Evolutionary conservation across 1,284 basidiomycete species (phyloP), one percentile per base, ranked within the genome.

Genomic region (Apiotrichum laibachii): DNA sequence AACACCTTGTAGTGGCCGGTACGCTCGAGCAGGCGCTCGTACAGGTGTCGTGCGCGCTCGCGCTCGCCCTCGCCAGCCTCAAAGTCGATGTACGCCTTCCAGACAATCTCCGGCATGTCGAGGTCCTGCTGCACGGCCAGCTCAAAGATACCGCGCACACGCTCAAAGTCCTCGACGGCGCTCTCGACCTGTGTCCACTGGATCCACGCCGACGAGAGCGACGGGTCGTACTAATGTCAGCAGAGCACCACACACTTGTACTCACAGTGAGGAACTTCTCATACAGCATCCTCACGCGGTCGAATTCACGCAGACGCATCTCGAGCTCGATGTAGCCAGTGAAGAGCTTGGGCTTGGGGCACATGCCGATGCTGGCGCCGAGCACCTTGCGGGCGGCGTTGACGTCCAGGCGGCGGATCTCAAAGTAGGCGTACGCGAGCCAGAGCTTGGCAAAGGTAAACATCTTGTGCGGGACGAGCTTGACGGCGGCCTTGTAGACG

Each of bases 361-460:
- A 92, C 86, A 97, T 88, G 9, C 96, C 96, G 63, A 99, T 93
- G 3, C 88, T 88, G 0, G 88, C 84, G 15, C 95, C 95, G 35
- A 99, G 80, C 39, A 94, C 85, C 76, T 93, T 98, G 51, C 96
- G 84, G 5, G 95, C 95, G 16, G 90, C 86, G 31, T 82, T 79
- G 35, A 99, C 80, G 64, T 97, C 88, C 40, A 96, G 80, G 49
- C 86, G 85, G 31, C 96, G 85, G 18, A 98, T 82, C 76, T 99
- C 95, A 70, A 98, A 99, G 62, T 88, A 86, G 1, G 95, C 92
- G 68, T 89, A 96, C 79, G 89, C 83, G 50, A 89, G 78, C 92
- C 92, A 96, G 15, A 95, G 80, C 78, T 99, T 99, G 15, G 95
- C 92, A 68, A 99, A 99, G 0, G 96, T 98, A 76, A 99, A 99